Percentiles rank a stretch among this genome's conserved stretches.
Evolutionary conservation across 208 protist genomes (phyloP).

Genomic region (Plasmodiophora brassicae): DNA sequence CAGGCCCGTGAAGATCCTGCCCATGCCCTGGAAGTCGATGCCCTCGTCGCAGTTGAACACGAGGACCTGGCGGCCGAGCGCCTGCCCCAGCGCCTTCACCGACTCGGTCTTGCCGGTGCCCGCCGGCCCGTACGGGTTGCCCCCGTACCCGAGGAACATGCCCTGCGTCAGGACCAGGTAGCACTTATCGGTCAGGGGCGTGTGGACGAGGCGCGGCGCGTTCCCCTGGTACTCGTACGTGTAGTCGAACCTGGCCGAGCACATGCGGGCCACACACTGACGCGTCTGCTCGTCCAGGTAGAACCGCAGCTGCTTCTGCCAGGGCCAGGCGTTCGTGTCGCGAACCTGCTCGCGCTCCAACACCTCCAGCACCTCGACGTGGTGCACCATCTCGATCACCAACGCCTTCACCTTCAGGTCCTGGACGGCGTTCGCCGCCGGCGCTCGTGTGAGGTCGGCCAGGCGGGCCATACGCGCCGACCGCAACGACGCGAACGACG

Average conservation of each 20-base stretch:
- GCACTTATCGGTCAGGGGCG: slow-evolving; percentile 93
- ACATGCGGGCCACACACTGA: slow-evolving; percentile 79
- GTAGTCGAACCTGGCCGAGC: slow-evolving; percentile 87
- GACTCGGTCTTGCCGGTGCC: slow-evolving; percentile 98
- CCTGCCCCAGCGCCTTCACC: slow-evolving; percentile 92
- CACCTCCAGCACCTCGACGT: slow-evolving; percentile 86
- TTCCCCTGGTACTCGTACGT: slow-evolving; percentile 98
- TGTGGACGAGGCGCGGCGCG: slow-evolving; percentile 92
- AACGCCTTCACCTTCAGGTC: slow-evolving; percentile 88
- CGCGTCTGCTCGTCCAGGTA: slow-evolving; percentile 68
- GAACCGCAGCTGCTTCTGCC: slow-evolving; percentile 93
- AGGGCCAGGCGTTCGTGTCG: slow-evolving; percentile 74
- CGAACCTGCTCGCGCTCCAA: slow-evolving; percentile 72
- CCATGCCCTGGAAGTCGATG: slow-evolving; percentile 97
- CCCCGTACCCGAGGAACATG: slow-evolving; percentile 93
- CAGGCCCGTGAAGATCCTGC: slow-evolving; percentile 95
- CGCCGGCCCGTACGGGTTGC: slow-evolving; percentile 95
- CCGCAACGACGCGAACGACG: slow-evolving; percentile 57
- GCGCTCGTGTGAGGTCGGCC: slow-evolving; percentile 52
- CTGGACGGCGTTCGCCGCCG: slow-evolving; percentile 72
- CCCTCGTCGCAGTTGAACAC: slow-evolving; percentile 99
- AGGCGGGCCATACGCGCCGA: slow-evolving; percentile 67
- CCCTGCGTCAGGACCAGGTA: slow-evolving; percentile 94
- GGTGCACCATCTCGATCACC: slow-evolving; percentile 95
- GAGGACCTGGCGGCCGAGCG: slow-evolving; percentile 91